Percentiles rank a stretch among this genome's conserved stretches.
phyloP scores from a whole-genome alignment of 192 early-diverging fungal species.

The Paraglomus brasilianum region DNA sequence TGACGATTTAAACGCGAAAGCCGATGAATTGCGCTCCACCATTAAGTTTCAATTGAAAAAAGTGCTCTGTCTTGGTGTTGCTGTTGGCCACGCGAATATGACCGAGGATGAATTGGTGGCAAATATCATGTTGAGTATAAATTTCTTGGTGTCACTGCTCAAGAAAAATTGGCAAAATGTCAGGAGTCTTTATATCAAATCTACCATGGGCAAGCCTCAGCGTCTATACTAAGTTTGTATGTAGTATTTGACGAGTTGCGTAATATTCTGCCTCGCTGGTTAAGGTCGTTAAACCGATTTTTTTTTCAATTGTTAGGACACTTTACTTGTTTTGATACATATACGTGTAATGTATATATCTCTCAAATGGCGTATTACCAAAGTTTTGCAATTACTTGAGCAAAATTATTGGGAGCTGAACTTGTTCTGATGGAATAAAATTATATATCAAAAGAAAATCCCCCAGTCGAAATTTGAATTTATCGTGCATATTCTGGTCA shows the following conservation, averaged over 20 bases:
- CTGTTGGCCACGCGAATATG: slow-evolving; percentile 93
- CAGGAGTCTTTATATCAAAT: slow-evolving; percentile 97
- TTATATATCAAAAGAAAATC: too few relatives aligned
- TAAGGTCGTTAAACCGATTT: neutral
- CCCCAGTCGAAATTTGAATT: too few relatives aligned
- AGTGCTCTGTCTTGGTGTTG: slow-evolving; percentile 96
- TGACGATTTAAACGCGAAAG: slow-evolving; percentile 85
- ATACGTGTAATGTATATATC: neutral
- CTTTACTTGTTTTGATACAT: neutral
- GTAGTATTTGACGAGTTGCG: too few relatives aligned
- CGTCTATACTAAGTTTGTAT: slow-evolving; percentile 82
- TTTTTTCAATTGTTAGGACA: neutral
- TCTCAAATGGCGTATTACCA: slow-evolving; percentile 27
- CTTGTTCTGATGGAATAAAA: too few relatives aligned
- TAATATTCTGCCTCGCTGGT: too few relatives aligned
- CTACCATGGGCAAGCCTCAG: slow-evolving; percentile 92
- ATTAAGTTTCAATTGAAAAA: slow-evolving; percentile 99
- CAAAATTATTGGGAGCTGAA: too few relatives aligned
- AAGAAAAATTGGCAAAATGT: slow-evolving; percentile 99
- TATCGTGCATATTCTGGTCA: too few relatives aligned
- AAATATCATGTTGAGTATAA: slow-evolving; percentile 98
- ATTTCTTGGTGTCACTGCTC: slow-evolving; percentile 96
- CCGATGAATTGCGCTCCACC: slow-evolving; percentile 91
- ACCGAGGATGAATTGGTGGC: slow-evolving; percentile 91
- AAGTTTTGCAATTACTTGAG: too few relatives aligned